These are phyloP conservation scores for Solanum commersonii DNA, from an alignment of 257 asterid species.

Conservation along the genomic window DNA sequence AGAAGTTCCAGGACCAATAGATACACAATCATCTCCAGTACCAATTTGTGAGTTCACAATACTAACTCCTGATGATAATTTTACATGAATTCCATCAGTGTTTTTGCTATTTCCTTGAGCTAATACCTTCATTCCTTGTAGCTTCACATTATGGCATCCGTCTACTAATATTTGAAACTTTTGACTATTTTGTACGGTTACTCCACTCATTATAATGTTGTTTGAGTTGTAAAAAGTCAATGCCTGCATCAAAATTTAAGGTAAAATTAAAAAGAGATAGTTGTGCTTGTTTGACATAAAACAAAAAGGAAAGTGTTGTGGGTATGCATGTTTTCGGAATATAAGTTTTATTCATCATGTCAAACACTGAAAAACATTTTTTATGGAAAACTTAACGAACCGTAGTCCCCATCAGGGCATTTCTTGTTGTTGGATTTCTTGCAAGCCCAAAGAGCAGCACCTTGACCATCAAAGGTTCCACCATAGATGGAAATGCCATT, in stretches of 20 bases:
- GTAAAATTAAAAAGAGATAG: neutral
- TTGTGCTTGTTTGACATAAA: neutral
- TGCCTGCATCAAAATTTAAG: neutral
- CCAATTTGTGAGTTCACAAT: constrained; percentile 11
- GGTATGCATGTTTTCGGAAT: neutral
- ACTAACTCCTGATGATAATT: constrained; percentile 1
- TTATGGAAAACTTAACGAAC: neutral
- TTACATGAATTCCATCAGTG: constrained; percentile 24
- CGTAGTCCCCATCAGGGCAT: neutral
- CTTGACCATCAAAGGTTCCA: neutral
- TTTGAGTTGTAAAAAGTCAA: too few species aligned
- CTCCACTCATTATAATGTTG: too few species aligned
- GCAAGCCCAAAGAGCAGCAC: neutral
- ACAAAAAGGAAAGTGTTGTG: too few species aligned
- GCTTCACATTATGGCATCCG: constrained; percentile 3
- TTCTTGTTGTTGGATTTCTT: neutral
- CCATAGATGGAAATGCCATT: neutral
- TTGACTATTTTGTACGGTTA: too few species aligned
- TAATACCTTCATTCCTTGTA: neutral
- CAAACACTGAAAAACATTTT: neutral
- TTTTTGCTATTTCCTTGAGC: constrained; percentile 17
- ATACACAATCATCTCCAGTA: constrained; percentile 4
- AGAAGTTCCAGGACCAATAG: neutral
- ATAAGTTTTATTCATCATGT: neutral
- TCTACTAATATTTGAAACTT: neutral